A percentile compares a stretch with the other conserved stretches of the same genome.
phyloP scores from a whole-genome alignment of 1,284 basidiomycete genomes.

The Kwoniella shivajii region DNA sequence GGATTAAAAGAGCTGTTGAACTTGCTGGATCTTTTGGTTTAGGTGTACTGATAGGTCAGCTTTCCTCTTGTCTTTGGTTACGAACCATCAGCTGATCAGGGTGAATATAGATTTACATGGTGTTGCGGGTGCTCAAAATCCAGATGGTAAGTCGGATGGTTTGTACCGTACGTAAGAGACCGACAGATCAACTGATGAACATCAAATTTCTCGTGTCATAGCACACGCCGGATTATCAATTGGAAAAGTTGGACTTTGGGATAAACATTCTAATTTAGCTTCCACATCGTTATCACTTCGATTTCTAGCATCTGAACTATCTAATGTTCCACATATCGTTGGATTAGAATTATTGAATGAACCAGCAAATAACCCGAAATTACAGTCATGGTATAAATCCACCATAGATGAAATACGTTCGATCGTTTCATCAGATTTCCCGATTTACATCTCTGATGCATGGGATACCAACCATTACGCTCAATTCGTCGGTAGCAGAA shows the following conservation, averaged over 20 bases:
- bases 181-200: background rate
- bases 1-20: constrained; percentile 69
- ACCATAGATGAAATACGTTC: constrained; percentile 63
- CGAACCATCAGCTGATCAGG: background rate
- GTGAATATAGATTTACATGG: constrained; percentile 54
- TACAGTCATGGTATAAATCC: constrained; percentile 68
- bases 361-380: constrained; percentile 62
- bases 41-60: constrained; percentile 74
- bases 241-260: constrained; percentile 53
- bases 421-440: constrained; percentile 61
- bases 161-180: background rate
- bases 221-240: constrained; percentile 50
- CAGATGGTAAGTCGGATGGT: constrained; percentile 49
- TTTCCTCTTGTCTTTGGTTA: background rate
- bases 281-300: constrained; percentile 60
- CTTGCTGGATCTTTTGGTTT: constrained; percentile 66
- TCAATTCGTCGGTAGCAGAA: constrained; percentile 57
- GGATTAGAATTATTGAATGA: constrained; percentile 85
- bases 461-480: constrained; percentile 75
- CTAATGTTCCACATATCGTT: constrained; percentile 66
- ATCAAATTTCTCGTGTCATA: constrained; percentile 19
- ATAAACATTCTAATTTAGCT: constrained; percentile 58
- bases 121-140: constrained; percentile 57
- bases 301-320: constrained; percentile 57
- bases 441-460: constrained; percentile 74